phyloP scores from a whole-genome alignment of 257 asterid species.

The Anisodus acutangulus region DNA sequence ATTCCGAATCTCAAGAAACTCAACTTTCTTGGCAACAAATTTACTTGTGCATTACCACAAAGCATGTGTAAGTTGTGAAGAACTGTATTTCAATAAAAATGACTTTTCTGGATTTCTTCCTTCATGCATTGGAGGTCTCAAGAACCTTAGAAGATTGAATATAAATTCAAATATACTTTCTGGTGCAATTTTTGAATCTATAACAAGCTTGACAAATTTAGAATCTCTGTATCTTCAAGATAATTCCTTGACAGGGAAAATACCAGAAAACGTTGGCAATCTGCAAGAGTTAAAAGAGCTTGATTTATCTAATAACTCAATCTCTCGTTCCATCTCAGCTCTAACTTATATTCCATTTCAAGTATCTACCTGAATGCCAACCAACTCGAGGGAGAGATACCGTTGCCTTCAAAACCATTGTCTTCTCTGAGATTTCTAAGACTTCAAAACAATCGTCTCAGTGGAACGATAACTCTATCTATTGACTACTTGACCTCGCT shows the following conservation, averaged over 20 bases:
- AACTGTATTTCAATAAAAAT: conserved; percentile 48
- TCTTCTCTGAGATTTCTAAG: conserved; percentile 48
- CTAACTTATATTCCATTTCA: conserved; percentile 35
- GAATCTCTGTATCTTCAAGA: conserved; percentile 43
- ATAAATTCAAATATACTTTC: conserved; percentile 48
- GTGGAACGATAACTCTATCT: conserved; percentile 49
- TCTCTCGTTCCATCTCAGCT: conserved; percentile 52
- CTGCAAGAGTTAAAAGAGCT: conserved; percentile 48
- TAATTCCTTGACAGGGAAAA: conserved; percentile 47
- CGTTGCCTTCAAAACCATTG: conserved; percentile 39
- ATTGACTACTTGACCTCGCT: conserved; percentile 51
- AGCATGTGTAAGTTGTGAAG: conserved; percentile 55
- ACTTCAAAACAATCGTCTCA: conserved; percentile 49
- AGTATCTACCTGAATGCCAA: conserved; percentile 48
- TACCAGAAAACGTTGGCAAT: conserved; percentile 57
- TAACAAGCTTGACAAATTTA: conserved; percentile 40
- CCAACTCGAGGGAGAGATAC: conserved; percentile 56
- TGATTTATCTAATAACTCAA: conserved; percentile 57
- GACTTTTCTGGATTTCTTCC: conserved; percentile 50
- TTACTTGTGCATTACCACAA: conserved; percentile 54
- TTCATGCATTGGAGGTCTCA: conserved; percentile 48
- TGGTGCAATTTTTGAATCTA: conserved; percentile 50
- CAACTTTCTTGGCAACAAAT: conserved; percentile 40
- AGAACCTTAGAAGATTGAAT: conserved; percentile 41
- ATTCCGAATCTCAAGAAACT: conserved; percentile 52